Percentiles rank a stretch among this genome's conserved stretches.
Evolutionary conservation across 1,284 basidiomycete species (phyloP).

Genomic region (Entoloma clypeatum): DNA sequence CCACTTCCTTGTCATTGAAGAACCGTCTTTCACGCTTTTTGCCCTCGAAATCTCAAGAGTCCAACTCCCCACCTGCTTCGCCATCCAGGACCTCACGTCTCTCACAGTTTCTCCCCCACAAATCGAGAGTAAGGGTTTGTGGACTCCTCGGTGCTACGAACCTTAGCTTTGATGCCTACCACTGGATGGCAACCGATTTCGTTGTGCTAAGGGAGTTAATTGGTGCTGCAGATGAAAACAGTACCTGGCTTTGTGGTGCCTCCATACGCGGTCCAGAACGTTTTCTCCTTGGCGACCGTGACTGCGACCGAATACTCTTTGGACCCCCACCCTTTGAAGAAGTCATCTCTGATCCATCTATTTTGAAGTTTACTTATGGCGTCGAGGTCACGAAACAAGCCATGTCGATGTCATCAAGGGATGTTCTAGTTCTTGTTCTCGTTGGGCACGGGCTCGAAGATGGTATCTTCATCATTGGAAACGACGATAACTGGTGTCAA

Average conservation of each 20-base stretch:
- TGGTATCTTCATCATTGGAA: not conserved
- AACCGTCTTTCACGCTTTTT: too few species aligned
- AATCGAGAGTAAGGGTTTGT: too few species aligned
- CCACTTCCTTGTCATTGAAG: too few species aligned
- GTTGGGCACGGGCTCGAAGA: not conserved
- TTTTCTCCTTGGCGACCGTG: not conserved
- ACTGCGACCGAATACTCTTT: not conserved
- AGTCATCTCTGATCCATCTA: not conserved
- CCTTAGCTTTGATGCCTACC: not conserved
- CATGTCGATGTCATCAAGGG: not conserved
- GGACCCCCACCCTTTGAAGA: not conserved
- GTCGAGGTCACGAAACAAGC: not conserved
- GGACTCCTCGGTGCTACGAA: too few species aligned
- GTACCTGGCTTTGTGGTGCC: not conserved
- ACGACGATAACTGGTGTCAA: not conserved
- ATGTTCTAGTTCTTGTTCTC: not conserved
- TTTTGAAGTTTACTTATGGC: not conserved
- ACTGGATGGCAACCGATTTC: not conserved
- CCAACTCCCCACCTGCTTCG: too few species aligned
- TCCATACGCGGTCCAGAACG: not conserved
- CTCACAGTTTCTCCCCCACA: too few species aligned
- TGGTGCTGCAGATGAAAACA: not conserved
- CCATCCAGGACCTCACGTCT: too few species aligned
- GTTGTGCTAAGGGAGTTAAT: not conserved
- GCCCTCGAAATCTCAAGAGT: too few species aligned